Evolutionary conservation across 2,329 filamentous ascomycete genomes (phyloP), one percentile per base, ranked within the genome.

Genomic region (Graphilbum ipis-grandicollis): DNA sequence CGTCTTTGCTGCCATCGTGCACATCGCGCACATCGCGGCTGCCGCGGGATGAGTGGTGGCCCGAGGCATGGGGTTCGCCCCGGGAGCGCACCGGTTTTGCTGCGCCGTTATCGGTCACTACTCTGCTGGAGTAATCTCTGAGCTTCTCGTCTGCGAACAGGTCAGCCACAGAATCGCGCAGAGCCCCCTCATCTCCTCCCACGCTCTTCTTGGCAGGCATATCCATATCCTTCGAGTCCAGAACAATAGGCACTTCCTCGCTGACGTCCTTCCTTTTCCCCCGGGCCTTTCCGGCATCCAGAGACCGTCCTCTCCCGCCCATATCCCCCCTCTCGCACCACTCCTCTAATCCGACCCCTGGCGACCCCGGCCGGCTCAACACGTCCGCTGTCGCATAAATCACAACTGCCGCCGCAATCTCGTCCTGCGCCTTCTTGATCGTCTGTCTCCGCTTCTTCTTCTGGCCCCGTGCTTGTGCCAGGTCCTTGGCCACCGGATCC

Each of bases 81-180:
- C 56, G 58, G 44, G 57, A 39, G 43, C 49, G 47, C 9, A 45
- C 42, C 26, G 48, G 44, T 40, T 42, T 60, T 56, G 44, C 54
- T 52, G 41, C 30, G 21, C 32, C 30, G 19, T 39, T 15, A 15
- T 43, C 35, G 19, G 37, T 21, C 15, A 25, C 33, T 19, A 25
- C n/a, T 21, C 30, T n/a, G n/a, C 19, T 17, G 34, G 36, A 23
- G n/a, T 43, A 48, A 42, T 57, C 55, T 50, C 53, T 58, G 48
- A 50, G 52, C 44, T 49, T 52, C 39, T 65, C 63, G 55, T 67
- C 66, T 71, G 58, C 56, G 54, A 58, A 64, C 51, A 63, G 58
- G 66, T 71, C 62, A 71, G 67, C 58, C 63, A 63, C 58, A 54
- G 58, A 56, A 53, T 55, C 52, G 50, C 54, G 50, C 56, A 60